Base-by-base conservation (phyloP, 352 stramenopile species). In the Pilasporangium apinafurcum region DNA sequence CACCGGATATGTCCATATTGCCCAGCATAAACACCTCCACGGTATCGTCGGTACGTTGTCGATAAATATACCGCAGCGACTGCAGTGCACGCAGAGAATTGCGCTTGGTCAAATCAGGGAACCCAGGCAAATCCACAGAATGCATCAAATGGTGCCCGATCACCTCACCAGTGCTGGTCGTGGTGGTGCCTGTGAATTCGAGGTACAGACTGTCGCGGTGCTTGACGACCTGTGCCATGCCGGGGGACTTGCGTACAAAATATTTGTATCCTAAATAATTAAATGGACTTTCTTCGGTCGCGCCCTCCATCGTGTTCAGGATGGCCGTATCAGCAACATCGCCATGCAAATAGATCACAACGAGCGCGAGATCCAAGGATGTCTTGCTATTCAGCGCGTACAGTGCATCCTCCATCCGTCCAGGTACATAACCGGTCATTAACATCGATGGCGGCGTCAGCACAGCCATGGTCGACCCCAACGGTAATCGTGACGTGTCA, bases 211-310 rank as follows among this genome's bases (percentile, higher is more conserved):
- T 66, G 49, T 87, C 68, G 17, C 71, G 65, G 43, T 82, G 64
- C 38, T 74, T 75, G 39, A 83, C 46, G 20, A 81, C 28, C 1
- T 56, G 58, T 0, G 58, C 65, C 27, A 66, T 61, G 22, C 54
- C 75, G 6, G 67, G 62, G 2, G 69, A 68, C 46, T 73, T 72
- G 20, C 62, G 56, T 34, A 75, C 71, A 30, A 84, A 66, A 48
- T 72, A 87, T 53, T 87, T 87, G 58, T 78, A 82, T 4, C 71
- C 71, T 29, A 87, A 57, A 35, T 80, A 82, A n/a, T 76, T 59
- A 27, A 75, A 76, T 0, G 74, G 74, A 8, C 69, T 37, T 9
- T 61, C 50, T 0, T 48, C 29, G 5, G 66, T 80, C 24, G 69
- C 68, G 5, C 43, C 50, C 47, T 83, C 70, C 41, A 86, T 59